phyloP scores from a whole-genome alignment of 169 alveolate genomes.

The Cryptosporidium bovis region DNA sequence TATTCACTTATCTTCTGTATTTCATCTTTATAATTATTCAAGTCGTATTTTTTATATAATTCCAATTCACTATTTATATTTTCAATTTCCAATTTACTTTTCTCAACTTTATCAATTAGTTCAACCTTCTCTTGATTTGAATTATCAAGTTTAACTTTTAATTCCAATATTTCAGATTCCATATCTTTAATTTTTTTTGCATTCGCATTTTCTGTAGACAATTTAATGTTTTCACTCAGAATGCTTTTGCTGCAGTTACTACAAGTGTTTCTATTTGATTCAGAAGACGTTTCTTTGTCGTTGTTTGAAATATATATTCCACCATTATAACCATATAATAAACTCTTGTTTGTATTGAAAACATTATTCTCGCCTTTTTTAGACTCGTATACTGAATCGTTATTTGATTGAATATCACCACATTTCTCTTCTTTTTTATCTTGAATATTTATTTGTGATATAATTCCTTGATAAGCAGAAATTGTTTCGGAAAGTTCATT shows the following conservation, averaged over 20 bases:
- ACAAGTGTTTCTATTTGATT: background rate
- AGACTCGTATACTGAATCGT: background rate
- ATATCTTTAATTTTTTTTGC: background rate
- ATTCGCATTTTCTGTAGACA: background rate
- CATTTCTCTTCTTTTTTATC: background rate
- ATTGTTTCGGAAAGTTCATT: constrained; percentile 61
- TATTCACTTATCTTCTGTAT: background rate
- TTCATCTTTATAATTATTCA: background rate
- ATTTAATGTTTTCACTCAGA: background rate
- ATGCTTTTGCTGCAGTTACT: background rate
- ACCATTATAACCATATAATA: constrained; percentile 3
- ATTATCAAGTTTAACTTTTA: background rate
- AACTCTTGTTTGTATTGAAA: background rate
- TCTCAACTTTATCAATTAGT: background rate
- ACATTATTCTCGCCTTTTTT: background rate
- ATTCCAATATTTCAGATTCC: background rate
- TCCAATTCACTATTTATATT: background rate
- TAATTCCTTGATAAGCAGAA: constrained; percentile 57
- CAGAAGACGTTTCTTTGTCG: background rate
- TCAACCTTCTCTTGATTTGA: constrained; percentile 2
- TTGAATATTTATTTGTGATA: constrained; percentile 22
- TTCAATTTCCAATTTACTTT: constrained; percentile 7
- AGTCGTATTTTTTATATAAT: background rate
- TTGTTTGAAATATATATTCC: background rate
- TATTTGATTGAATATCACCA: background rate